Evolutionary conservation across 1,139 yeast genomes (phyloP).

Genomic region (Hyphopichia khmerensis): DNA sequence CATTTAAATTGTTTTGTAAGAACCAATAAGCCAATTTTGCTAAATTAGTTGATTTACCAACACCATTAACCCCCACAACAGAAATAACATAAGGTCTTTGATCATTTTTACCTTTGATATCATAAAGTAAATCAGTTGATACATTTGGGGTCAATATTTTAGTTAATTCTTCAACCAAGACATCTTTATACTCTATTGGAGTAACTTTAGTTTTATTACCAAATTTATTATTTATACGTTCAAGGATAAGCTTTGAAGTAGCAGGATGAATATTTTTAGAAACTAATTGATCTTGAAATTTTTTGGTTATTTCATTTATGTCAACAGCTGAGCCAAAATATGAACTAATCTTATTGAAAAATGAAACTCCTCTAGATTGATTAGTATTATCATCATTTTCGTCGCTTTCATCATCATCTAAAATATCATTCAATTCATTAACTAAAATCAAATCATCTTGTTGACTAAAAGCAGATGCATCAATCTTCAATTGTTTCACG

Average conservation of each 20-base stretch:
- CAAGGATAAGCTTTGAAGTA: conserved; percentile 38
- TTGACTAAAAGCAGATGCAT: conserved; percentile 33
- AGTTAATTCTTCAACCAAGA: conserved; percentile 74
- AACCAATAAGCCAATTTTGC: conserved; percentile 96
- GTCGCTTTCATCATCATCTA: conserved; percentile 29
- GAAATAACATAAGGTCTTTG: conserved; percentile 84
- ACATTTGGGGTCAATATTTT: conserved; percentile 90
- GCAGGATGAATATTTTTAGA: conserved; percentile 45
- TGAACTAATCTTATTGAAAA: conserved; percentile 36
- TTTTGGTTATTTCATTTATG: conserved; percentile 40
- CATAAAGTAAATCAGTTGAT: conserved; percentile 82
- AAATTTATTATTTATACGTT: conserved; percentile 33
- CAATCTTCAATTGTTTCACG: conserved; percentile 21
- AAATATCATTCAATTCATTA: conserved; percentile 42
- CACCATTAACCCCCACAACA: conserved; percentile 97
- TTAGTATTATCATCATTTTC: conserved; percentile 10
- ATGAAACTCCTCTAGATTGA: conserved; percentile 7
- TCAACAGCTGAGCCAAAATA: conserved; percentile 40
- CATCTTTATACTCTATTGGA: conserved; percentile 40
- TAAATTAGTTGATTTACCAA: conserved; percentile 92
- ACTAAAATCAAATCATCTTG: conserved; percentile 45
- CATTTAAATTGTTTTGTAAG: conserved; percentile 81
- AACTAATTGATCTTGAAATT: conserved; percentile 43
- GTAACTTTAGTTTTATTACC: conserved; percentile 30
- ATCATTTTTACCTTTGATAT: conserved; percentile 55